Percentiles rank a stretch among this genome's conserved stretches.
Conservation (phyloP, 2,329 filamentous ascomycete genomes). For the Colletotrichum graminicola region DNA sequence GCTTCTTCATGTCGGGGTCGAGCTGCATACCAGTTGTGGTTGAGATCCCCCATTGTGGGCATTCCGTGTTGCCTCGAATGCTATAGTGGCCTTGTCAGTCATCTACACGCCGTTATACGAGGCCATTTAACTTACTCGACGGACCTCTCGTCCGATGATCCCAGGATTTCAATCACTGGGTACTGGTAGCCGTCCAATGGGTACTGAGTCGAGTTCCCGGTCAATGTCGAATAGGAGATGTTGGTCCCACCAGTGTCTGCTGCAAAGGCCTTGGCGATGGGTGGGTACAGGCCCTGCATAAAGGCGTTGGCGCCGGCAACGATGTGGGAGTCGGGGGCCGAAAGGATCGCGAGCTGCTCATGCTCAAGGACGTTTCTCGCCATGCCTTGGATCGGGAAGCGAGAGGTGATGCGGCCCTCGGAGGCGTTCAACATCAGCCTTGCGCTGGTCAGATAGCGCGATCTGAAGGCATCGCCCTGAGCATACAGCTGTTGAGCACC, state of each 20-base stretch:
- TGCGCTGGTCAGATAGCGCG: conserved; percentile 59
- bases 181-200: conserved; percentile 87
- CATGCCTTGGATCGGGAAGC: conserved; percentile 58
- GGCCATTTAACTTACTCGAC: conserved; percentile 56
- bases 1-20: conserved; percentile 45
- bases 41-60: conserved; percentile 53
- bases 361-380: conserved; percentile 61
- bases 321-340: conserved; percentile 61
- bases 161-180: conserved; percentile 72
- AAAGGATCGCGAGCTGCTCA: conserved; percentile 57
- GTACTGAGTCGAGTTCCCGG: conserved; percentile 70
- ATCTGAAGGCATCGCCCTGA: conserved; percentile 62
- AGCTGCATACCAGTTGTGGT: conserved; percentile 45
- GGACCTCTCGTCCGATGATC: conserved; percentile 58
- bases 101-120: too few species aligned
- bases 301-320: conserved; percentile 80
- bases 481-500: conserved; percentile 65
- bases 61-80: conserved; percentile 55
- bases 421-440: conserved; percentile 45
- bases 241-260: conserved; percentile 52
- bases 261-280: conserved; percentile 60
- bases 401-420: conserved; percentile 47
- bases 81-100: conserved; percentile 43
- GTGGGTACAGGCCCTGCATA: conserved; percentile 87
- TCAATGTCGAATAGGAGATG: conserved; percentile 47